Evolutionary conservation across 306 rosid species (phyloP), one percentile per base, ranked within the genome.

Genomic region (Corylus heterophylla): DNA sequence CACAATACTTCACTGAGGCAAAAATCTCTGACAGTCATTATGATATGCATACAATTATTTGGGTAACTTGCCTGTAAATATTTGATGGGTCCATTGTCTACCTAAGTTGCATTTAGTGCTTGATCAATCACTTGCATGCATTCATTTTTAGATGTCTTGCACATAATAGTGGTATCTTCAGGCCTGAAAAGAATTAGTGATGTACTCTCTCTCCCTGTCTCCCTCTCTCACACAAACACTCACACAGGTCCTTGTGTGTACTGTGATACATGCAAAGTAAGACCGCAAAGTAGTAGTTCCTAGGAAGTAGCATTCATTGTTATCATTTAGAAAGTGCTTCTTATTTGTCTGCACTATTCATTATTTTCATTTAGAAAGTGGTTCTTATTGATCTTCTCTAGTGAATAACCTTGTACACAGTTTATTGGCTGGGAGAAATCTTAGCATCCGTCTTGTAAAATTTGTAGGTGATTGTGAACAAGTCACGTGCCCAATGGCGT

Each of bases 401-500:
- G 14, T 1, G 16, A 39, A 68, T 42, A 5, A 8, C 5, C 52
- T 11, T 37, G 4, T 42, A 4, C 16, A 18, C 18, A 67, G 42
- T 12, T 42, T 42, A 59, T 79, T 71, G 61, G 50, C 69, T 59
- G 17, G 44, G 25, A 63, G 54, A 73, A 71, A 31, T 63, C 4
- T 25, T 13, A 58, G 48, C 55, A 62, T 71, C 49, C 62, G 54
- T 39, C 59, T 22, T 76, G 71, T 76, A 42, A 72, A 69, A 56
- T 70, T 85, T 76, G 64, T 70, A 93, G 99, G 97, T 87, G 25
- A 93, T 95, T 44, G 93, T 93, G 82, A 90, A 95, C 78, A 95
- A 90, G 88, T 92, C 99, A 17, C 96, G 98, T 74, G 99, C 98
- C 2, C 88, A 87, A 64, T 95, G 89, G 78, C 92, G 88, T 74